These are phyloP conservation scores for Trypethelium eluteriae DNA, from an alignment of 495 filamentous ascomycete species.

Conservation along the genomic window DNA sequence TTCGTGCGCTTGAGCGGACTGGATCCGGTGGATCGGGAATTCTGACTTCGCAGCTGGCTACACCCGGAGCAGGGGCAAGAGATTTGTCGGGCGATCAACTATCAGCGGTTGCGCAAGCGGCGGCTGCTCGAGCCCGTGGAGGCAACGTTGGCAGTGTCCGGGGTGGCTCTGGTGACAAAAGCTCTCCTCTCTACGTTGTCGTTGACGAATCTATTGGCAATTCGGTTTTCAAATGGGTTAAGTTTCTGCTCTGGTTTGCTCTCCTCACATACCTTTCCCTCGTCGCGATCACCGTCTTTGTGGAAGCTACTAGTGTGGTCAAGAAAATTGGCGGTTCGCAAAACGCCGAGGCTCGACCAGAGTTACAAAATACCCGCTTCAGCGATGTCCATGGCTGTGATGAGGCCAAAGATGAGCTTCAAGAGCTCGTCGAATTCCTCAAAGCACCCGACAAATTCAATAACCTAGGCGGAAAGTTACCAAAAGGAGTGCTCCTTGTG, in stretches of 20 bases:
- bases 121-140: conserved; percentile 66
- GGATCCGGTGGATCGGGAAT: conserved; percentile 37
- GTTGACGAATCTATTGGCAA: conserved; percentile 83
- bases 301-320: conserved; percentile 69
- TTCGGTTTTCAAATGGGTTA: conserved; percentile 80
- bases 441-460: conserved; percentile 87
- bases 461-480: conserved; percentile 85
- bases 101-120: conserved; percentile 79
- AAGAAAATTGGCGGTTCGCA: conserved; percentile 65
- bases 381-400: conserved; percentile 94
- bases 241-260: conserved; percentile 69
- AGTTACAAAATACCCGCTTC: conserved; percentile 86
- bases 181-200: conserved; percentile 81
- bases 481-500: conserved; percentile 91
- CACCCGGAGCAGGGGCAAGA: conserved; percentile 19
- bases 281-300: conserved; percentile 64
- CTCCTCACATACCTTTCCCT: conserved; percentile 67
- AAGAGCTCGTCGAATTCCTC: conserved; percentile 93
- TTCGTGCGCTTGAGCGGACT: conserved; percentile 61
- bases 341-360: conserved; percentile 75
- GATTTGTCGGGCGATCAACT: conserved; percentile 50
- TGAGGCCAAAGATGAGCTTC: conserved; percentile 94
- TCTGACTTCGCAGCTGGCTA: conserved; percentile 13
- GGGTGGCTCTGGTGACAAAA: conserved; percentile 60
- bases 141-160: conserved; percentile 53